Evolutionary conservation across 345 rosid species (phyloP), one percentile per base, ranked within the genome.

Genomic region (Salix purpurea): DNA sequence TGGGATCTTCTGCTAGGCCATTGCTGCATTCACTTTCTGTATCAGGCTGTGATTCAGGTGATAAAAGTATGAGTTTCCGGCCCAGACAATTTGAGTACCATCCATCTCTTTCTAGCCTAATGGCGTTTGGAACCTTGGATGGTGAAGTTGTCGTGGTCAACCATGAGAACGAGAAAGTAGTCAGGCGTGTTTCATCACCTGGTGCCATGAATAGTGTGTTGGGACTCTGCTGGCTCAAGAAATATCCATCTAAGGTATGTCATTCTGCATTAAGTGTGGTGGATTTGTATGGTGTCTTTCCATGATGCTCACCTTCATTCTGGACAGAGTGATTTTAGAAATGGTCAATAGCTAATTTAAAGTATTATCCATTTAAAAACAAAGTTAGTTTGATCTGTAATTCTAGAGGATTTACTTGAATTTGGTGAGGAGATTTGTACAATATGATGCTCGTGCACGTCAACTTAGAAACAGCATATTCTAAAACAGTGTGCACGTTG

Each of bases 61-160:
- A 82, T 80, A 89, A 84, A 80, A 82, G 61, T 65, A 74, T 69
- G 82, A 84, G 76, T 78, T 86, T 90, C 70, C 88, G 97, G 79
- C 99, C 97, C 8, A 89, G 99, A 88, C 99, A 95, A 79, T 93
- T 95, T 80, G 99, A 95, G 82, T 95, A 95, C 85, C 96, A 95
- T 86, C 97, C 97, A 19, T 78, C 93, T 71, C 77, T 88, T 81
- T 84, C 92, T 72, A 83, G 90, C 81, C 78, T 95, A 61, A 89
- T 95, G 94, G 97, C 90, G 40, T 89, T 88, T 84, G 97, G 97
- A 70, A 95, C 99, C 79, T 83, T 95, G 77, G 97, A 95, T 75
- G 99, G 99, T 48, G 97, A 93, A 84, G 92, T 95, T 30, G 89
- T 95, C 74, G 92, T 91, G 69, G 83, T 95, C 76, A 95, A 95